Conservation (phyloP, 139 green algal species). For the Auxenochlorella pyrenoidosa region DNA sequence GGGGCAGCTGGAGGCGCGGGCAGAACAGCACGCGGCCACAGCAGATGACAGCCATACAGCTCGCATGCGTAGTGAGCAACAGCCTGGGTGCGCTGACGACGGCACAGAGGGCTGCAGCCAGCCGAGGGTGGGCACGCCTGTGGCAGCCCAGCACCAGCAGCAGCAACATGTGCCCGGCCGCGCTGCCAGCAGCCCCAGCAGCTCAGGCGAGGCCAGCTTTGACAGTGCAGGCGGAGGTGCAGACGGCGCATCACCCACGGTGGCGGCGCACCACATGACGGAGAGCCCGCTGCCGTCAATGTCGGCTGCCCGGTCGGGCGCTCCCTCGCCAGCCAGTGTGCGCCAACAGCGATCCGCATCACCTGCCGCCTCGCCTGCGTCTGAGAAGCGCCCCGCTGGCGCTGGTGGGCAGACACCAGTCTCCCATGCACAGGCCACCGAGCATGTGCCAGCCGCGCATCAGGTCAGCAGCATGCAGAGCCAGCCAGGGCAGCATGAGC, state of each 20-base stretch:
- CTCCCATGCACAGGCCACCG: background rate
- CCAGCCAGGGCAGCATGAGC: background rate
- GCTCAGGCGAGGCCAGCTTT: background rate
- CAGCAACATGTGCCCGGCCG: background rate
- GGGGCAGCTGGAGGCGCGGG: conserved; percentile 15
- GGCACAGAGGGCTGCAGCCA: background rate
- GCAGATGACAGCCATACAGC: too few species aligned
- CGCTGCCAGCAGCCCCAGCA: background rate
- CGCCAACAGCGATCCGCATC: background rate
- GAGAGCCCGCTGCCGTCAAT: background rate
- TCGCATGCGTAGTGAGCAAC: background rate
- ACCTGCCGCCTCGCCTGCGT: background rate
- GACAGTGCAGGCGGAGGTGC: background rate
- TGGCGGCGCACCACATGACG: background rate
- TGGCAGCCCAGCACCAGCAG: background rate
- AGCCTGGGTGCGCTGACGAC: background rate
- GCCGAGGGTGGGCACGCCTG: background rate
- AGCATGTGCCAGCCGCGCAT: background rate
- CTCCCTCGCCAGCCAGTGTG: background rate
- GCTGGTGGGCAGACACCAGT: background rate
- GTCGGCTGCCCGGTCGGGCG: background rate
- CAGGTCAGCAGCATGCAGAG: background rate
- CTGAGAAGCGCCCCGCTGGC: background rate
- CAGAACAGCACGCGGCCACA: conserved; percentile 1
- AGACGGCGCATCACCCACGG: background rate